A percentile compares a stretch with the other conserved stretches of the same genome.
Conservation (phyloP, 176 grass and related monocot genomes). For the Rhynchospora breviuscula region DNA sequence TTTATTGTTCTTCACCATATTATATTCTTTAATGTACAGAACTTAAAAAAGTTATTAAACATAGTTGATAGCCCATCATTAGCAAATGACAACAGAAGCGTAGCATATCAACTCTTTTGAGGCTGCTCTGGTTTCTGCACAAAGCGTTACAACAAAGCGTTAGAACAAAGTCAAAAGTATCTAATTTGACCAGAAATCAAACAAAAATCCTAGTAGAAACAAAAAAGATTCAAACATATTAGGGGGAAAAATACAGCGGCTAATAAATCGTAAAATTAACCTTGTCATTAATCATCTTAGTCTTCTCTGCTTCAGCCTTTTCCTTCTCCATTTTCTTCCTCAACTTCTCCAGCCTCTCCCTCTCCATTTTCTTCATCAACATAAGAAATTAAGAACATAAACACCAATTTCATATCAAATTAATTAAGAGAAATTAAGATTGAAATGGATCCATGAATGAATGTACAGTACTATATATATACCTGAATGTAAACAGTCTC, state of each 20-base stretch:
- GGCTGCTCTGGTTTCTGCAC: slow-evolving; percentile 40
- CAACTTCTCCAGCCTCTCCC: slow-evolving; percentile 79
- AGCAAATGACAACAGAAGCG: neutral
- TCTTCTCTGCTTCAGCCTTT: slow-evolving; percentile 48
- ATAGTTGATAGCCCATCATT: neutral
- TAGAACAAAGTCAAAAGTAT: neutral
- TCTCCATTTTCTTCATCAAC: slow-evolving; percentile 79
- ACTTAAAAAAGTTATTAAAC: too few species aligned
- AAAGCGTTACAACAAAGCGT: neutral
- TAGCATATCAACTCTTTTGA: slow-evolving; percentile 29
- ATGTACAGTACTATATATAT: neutral
- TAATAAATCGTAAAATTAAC: neutral
- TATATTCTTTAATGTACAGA: neutral
- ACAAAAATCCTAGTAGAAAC: neutral
- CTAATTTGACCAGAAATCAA: neutral
- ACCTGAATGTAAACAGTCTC: slow-evolving; percentile 92
- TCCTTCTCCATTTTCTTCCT: slow-evolving; percentile 53
- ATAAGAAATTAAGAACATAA: neutral
- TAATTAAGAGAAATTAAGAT: neutral
- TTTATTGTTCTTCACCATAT: neutral
- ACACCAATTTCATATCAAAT: neutral
- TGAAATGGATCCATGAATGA: neutral
- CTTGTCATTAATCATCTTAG: slow-evolving; percentile 21
- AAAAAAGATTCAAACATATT: neutral
- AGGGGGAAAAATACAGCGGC: neutral